Base-by-base conservation (phyloP, 768 basidiomycete species). In the Macrolepiota fuliginosa region DNA sequence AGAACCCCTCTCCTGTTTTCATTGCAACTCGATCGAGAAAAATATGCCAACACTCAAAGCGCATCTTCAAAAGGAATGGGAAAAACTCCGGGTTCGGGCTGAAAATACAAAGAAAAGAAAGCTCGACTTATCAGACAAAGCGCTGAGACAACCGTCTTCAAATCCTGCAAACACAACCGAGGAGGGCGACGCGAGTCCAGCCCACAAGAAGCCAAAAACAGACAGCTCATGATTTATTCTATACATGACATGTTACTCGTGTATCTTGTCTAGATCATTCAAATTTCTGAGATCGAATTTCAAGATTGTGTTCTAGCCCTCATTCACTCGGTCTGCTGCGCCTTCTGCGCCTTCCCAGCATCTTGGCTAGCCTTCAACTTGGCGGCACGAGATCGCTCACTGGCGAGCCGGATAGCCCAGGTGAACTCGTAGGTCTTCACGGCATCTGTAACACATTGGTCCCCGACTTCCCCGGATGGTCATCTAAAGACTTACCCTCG, bases 391-490 rank as follows among this genome's bases (percentile, higher is more conserved):
- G 86, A 86, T 54, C 80, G 81, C 70, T 94, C 91, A 65, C 85
- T 85, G 35, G 92, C 89, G 64, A 84, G 79, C 52, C 94, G 88
- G 71, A 96, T 96, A 29, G 94, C 92, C 94, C 94, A 96, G 24
- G 94, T 96, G 63, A 96, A 80, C 72, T 96, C 88, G 67, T 96
- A 96, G 6, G 94, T 90, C 75, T 83, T 87, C 67, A 88, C 89
- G 46, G 94, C 94, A 74, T 94, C 91, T 92, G 63, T 5, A 25
- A 10, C 7, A 17, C 19, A 29, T 49, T 37, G 37, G 13, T n/a
- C 2, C 17, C 13, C n/a, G 19, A 7, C 22, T 12, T 6, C 35
- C 12, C 15, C 22, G 22, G 11, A 13, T 24, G 2, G 46, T 6
- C 29, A 13, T 2, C 4, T 24, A 0, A 1, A 7, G 64, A 54